Evolutionary conservation across 805 yeast species (phyloP), one percentile per base, ranked within the genome.

Genomic region (Jamesozyma hellenica): DNA sequence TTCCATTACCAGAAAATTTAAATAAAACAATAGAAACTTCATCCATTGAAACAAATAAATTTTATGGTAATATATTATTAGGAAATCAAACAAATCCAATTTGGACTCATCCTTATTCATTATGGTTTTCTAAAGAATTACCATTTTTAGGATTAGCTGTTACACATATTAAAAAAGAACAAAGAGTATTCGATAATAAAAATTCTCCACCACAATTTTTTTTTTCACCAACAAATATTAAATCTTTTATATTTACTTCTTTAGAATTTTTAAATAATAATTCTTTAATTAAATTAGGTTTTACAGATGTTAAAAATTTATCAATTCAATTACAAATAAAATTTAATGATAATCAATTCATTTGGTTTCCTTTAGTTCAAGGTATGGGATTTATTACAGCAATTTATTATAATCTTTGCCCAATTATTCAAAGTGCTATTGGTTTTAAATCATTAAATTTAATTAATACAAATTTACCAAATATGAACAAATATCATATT

Each of bases 371-470:
- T 4, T 52, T 82, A 40, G 82, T 80, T 5, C 88, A 82, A 58
- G 96, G 96, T 40, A 70, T 71, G 71, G 95, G 95, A 6, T 77
- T 83, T 45, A 74, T 83, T 13, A 80, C 95, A 26, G 84, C 79
- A 21, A 60, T 72, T 19, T 79, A 72, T 46, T 68, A 71, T 52
- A 61, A 66, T 43, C 60, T 78, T 49, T 66, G 67, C 23, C 82
- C 86, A 2, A 56, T 61, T 42, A 47, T 82, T 19, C 67, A 70
- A n/a, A 74, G 83, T 18, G 71, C 68, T 23, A 81, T 82, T 21
- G 94, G 94, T 0, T 65, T 82, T 39, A 73, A 70, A 44, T 31
- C 43, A 5, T 14, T 44, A 4, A 28, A 12, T 10, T 18, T 19
- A 30, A 15, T 36, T 4, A 11, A 31, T 3, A 14, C 12, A 4